Base-by-base conservation (phyloP, 768 basidiomycete species). In the Coprinellus aureogranulatus region DNA sequence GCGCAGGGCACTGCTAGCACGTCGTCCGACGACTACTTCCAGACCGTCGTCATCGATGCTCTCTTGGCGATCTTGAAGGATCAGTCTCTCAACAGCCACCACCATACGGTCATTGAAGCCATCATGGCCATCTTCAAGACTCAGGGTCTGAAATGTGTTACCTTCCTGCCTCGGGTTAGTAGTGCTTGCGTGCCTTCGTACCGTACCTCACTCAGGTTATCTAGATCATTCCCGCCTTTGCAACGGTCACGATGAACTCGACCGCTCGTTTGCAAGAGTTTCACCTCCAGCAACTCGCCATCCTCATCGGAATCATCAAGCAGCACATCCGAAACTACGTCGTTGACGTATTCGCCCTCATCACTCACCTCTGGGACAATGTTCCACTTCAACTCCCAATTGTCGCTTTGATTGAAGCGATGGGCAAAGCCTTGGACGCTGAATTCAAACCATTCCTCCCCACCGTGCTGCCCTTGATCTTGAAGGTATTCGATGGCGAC, bases 111-210 rank as follows among this genome's bases (percentile, higher is more conserved):
- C 47, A 94, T 98, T 56, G 94, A 98, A 69, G 94, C 94, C 1
- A 90, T 99, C 64, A 98, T 98, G 93, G 89, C 93, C 46, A 98
- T 99, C 59, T 99, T 98, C 82, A 94, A 95, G 72, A 97, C 94
- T 0, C 95, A 98, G 67, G 94, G 96, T 14, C 75, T 98, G 67
- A 94, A 95, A 79, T 97, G 94, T 70, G 94, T 96, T 20, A 85
- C 91, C 1, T 98, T 98, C 74, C 74, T 99, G 25, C 92, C 96
- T 44, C 94, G 97, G 79, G 93, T 94, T 67, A 51, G 71, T 60
- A 49, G n/a, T 12, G 10, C 31, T 3, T 11, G 18, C 28, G 12
- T 16, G 30, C 46, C 23, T 30, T 28, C 31, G 23, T 23, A 25
- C 6, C 16, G 23, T 46, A 6, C 47, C 22, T 46, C 49, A 39